Percentiles rank a stretch among this genome's conserved stretches.
phyloP scores from a whole-genome alignment of 768 basidiomycete genomes.

The Tylopilus sp. region DNA sequence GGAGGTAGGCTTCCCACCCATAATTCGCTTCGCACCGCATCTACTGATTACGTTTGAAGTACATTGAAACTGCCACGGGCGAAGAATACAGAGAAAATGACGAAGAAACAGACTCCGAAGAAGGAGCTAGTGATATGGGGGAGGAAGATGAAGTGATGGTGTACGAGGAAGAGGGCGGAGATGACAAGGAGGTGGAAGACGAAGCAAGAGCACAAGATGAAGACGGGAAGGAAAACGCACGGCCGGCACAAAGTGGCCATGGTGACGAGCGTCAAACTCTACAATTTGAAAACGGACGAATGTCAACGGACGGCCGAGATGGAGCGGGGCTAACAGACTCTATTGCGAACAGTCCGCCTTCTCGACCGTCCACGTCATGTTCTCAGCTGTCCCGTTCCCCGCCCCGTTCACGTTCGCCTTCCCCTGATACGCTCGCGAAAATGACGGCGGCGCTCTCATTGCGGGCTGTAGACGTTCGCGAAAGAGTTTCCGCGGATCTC shows the following conservation, averaged over 20 bases:
- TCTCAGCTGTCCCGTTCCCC: slow-evolving; percentile 52
- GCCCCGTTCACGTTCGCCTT: slow-evolving; percentile 46
- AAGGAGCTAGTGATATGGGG: slow-evolving; percentile 37
- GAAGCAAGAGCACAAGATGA: slow-evolving; percentile 36
- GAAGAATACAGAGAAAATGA: slow-evolving; percentile 32
- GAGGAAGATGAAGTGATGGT: slow-evolving; percentile 33
- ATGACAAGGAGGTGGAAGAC: slow-evolving; percentile 36
- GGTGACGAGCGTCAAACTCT: slow-evolving; percentile 10
- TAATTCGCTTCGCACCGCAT: slow-evolving; percentile 17
- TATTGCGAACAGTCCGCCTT: slow-evolving; percentile 11
- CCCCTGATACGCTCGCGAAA: slow-evolving; percentile 41
- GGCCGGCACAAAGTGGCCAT: slow-evolving; percentile 2
- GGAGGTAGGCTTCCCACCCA: slow-evolving; percentile 54
- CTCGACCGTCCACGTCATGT: slow-evolving; percentile 29
- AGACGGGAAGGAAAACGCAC: slow-evolving; percentile 25
- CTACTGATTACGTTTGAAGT: slow-evolving; percentile 42
- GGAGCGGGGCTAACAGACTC: neutral
- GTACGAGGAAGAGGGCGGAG: slow-evolving; percentile 29
- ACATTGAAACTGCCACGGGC: slow-evolving; percentile 55
- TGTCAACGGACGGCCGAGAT: neutral
- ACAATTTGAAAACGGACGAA: slow-evolving; percentile 13
- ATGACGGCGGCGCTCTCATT: slow-evolving; percentile 41
- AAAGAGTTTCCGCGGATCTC: slow-evolving; percentile 61
- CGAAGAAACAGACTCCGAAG: slow-evolving; percentile 29
- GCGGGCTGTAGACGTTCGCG: slow-evolving; percentile 42